Conservation (phyloP, 2,329 filamentous ascomycete species). For the Shiraia sp. region DNA sequence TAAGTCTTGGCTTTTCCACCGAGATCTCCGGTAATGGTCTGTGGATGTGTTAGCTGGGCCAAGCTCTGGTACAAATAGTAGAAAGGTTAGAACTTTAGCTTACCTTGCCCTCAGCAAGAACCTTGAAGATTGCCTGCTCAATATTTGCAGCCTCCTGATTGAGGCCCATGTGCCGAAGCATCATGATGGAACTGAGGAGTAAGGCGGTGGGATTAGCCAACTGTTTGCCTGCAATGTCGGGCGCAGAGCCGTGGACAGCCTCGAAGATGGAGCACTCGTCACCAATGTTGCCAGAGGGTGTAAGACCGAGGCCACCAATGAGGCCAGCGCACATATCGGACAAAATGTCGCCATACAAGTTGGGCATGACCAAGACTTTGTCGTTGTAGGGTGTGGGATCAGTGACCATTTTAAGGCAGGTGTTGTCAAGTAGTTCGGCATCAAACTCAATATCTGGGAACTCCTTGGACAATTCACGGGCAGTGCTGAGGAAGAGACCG, state of each 20-base stretch:
- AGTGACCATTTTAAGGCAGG: conserved; percentile 97
- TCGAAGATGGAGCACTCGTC: conserved; percentile 99
- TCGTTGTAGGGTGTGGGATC: conserved; percentile 97
- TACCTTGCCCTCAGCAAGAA: conserved; percentile 91
- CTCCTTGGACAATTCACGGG: conserved; percentile 85
- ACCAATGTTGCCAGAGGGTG: conserved; percentile 97
- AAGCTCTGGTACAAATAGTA: not conserved
- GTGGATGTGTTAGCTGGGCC: conserved; percentile 18
- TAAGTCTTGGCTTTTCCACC: conserved; percentile 94
- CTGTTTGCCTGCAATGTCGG: conserved; percentile 93
- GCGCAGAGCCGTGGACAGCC: conserved; percentile 95
- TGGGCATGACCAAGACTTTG: conserved; percentile 97
- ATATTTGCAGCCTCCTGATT: conserved; percentile 82
- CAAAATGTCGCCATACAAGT: conserved; percentile 98
- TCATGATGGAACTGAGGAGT: conserved; percentile 96
- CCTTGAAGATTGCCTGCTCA: conserved; percentile 93
- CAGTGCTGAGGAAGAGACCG: conserved; percentile 93
- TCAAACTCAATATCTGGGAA: conserved; percentile 97
- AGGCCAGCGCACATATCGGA: conserved; percentile 99
- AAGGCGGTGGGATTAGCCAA: conserved; percentile 97
- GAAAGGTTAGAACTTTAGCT: conserved; percentile 18
- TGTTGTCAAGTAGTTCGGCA: conserved; percentile 97
- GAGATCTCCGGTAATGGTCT: conserved; percentile 88
- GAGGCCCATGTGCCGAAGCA: conserved; percentile 98
- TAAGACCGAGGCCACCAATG: conserved; percentile 95